A percentile compares a stretch with the other conserved stretches of the same genome.
Evolutionary conservation across 1,284 basidiomycete species (phyloP).

Genomic region (Phellopilus nigrolimitatus): DNA sequence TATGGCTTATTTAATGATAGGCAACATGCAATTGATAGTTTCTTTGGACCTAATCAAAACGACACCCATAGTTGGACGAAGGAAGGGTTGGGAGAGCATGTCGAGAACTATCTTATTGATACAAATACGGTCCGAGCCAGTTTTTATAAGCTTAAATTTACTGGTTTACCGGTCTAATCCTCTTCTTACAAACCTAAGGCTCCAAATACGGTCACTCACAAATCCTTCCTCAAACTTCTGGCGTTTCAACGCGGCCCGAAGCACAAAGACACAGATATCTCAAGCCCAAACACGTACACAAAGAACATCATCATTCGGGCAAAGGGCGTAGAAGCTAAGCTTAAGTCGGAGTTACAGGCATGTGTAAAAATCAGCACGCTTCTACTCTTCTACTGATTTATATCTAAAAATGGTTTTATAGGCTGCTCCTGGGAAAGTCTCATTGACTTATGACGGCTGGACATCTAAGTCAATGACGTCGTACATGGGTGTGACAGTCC

Average conservation of each 20-base stretch:
- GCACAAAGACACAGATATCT: not conserved
- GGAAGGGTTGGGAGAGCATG: not conserved
- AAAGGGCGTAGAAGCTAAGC: not conserved
- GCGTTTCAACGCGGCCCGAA: slow-evolving; percentile 3
- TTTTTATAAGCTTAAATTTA: too few species aligned
- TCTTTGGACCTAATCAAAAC: not conserved
- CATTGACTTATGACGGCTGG: slow-evolving; percentile 17
- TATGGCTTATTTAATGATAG: too few species aligned
- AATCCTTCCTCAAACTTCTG: not conserved
- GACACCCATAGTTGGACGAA: not conserved
- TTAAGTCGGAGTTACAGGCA: not conserved
- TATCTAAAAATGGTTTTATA: not conserved
- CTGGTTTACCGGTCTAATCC: too few species aligned
- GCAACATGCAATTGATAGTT: too few species aligned
- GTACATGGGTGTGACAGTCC: slow-evolving; percentile 11
- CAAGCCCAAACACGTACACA: not conserved
- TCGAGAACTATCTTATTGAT: not conserved
- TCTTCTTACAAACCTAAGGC: too few species aligned
- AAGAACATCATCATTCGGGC: not conserved
- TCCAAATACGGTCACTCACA: not conserved
- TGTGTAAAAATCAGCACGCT: not conserved
- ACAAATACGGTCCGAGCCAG: not conserved
- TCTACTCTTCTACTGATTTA: not conserved
- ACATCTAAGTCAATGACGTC: slow-evolving; percentile 13
- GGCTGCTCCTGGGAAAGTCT: slow-evolving; percentile 2